phyloP scores from a whole-genome alignment of 768 basidiomycete species.

The Mycena latifolia region DNA sequence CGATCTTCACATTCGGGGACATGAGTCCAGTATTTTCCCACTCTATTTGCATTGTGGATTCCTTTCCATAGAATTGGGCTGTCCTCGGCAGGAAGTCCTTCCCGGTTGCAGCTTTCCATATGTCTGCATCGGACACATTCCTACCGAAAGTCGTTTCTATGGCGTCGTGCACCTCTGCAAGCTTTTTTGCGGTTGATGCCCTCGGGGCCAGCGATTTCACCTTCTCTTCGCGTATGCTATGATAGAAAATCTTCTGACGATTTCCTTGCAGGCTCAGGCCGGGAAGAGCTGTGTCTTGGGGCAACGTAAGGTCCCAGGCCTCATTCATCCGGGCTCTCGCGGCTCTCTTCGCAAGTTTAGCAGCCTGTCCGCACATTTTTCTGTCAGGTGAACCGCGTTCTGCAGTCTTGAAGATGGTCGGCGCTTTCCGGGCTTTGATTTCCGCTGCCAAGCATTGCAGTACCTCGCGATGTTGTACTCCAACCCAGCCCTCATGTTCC shows the following conservation, averaged over 20 bases:
- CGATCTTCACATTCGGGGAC: too few species aligned
- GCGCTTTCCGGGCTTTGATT: not conserved
- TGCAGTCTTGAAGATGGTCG: not conserved
- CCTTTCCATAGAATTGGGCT: too few species aligned
- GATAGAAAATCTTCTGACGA: not conserved
- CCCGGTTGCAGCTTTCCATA: too few species aligned
- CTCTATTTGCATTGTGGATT: too few species aligned
- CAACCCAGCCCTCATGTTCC: not conserved
- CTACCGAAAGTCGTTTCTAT: too few species aligned
- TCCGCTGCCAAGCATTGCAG: not conserved
- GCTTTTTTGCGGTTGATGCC: too few species aligned
- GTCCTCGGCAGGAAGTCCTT: too few species aligned
- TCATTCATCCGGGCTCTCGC: not conserved
- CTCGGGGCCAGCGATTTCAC: not conserved
- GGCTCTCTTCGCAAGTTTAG: not conserved
- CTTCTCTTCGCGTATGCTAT: not conserved
- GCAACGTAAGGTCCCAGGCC: not conserved
- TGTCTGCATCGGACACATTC: too few species aligned
- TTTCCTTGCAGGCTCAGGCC: conserved; percentile 1
- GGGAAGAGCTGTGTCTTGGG: not conserved
- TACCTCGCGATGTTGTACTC: not conserved
- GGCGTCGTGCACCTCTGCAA: too few species aligned
- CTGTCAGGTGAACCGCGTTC: not conserved
- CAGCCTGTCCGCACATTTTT: not conserved
- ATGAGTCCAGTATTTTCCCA: too few species aligned